phyloP scores from a whole-genome alignment of 1,284 basidiomycete species.

The Naganishia sp. region DNA sequence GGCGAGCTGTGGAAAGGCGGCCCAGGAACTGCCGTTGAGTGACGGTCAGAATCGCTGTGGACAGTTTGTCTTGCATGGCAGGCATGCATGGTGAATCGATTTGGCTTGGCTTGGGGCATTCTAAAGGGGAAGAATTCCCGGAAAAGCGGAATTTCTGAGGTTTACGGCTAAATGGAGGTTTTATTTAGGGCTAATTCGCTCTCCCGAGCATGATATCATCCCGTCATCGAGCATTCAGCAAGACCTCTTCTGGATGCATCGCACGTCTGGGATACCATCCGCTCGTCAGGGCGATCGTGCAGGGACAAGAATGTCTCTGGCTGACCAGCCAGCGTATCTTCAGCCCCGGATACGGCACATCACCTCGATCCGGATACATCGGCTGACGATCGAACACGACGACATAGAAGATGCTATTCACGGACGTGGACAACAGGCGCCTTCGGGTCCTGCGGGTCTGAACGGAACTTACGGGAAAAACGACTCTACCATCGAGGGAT shows the following conservation, averaged over 20 bases:
- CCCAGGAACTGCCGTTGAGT: neutral
- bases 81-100: neutral
- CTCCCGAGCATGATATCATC: conserved; percentile 5
- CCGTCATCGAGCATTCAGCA: neutral
- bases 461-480: neutral
- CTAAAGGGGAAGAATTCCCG: no score
- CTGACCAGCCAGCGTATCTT: conserved; percentile 16
- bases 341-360: conserved; percentile 34
- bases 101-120: neutral
- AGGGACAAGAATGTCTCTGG: conserved; percentile 8
- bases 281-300: neutral
- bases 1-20: no score
- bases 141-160: no score
- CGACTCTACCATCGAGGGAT: conserved; percentile 9
- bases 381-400: neutral
- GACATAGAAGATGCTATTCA: neutral
- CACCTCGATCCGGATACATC: conserved; percentile 31
- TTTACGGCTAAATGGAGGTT: no score
- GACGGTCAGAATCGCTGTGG: neutral
- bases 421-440: neutral
- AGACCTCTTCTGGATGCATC: neutral
- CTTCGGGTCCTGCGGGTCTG: neutral
- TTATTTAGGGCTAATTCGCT: neutral
- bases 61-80: neutral
- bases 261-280: neutral